Evolutionary conservation across 192 early-diverging fungal species (phyloP), one percentile per base, ranked within the genome.

Genomic region (Spizellomyces punctatus): DNA sequence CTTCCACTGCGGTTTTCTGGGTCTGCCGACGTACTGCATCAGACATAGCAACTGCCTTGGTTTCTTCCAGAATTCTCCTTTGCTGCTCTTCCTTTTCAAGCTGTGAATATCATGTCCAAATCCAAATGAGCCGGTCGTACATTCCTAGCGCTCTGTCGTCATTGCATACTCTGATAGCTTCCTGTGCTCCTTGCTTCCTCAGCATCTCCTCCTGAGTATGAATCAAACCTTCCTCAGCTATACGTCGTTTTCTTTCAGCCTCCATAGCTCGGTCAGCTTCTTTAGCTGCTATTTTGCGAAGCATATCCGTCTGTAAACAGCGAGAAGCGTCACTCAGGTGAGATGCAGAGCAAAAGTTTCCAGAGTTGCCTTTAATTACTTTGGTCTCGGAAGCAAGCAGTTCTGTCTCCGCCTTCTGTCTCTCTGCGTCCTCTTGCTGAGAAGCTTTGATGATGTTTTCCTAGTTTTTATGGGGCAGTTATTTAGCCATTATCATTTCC

Each of bases 181-280:
- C 49, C 22, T 59, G 49, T 6, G 54, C 46, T 14, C 19, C 54
- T 43, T 7, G 2, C 16, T 75, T 67, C 50, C 66, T 27, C 12
- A 75, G 22, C 58, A 75, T 8, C 73, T 75, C 62, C 49, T 75
- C 66, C 60, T 75, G 73, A 6, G 66, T 45, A 14, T 50, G 41
- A 10, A 16, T 46, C 47, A 61, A 22, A 9, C 17, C 46, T 6
- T 46, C 66, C 44, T 75, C 73, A 14, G 46, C 48, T 21, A 75
- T 63, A 7, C 73, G 41, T 16, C 73, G 57, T 14, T 71, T 12
- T 6, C 66, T 57, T 10, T 75, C 73, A 5, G 10, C 73, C 16
- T 75, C 73, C 49, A 63, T 50, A 7, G 47, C 56, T n/a, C 49
- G 45, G 45, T 65, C 62, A 12, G 73, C 73, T 43, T 75, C 73